A percentile compares a stretch with the other conserved stretches of the same genome.
These are phyloP conservation scores for Taxawa tesnikishii DNA, from an alignment of 2,329 filamentous ascomycete genomes.

Conservation along the genomic window DNA sequence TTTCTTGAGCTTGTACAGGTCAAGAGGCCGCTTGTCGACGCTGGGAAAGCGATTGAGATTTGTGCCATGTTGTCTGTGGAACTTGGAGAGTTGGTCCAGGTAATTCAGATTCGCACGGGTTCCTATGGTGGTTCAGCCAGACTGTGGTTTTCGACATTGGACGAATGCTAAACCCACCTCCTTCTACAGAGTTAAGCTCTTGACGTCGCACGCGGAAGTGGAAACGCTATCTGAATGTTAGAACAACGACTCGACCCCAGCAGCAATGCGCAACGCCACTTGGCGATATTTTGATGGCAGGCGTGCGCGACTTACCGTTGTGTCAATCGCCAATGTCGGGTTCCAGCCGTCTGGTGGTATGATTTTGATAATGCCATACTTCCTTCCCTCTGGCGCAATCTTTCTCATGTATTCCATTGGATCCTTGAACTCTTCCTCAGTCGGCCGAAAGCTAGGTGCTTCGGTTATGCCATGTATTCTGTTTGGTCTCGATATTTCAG, in stretches of 20 bases:
- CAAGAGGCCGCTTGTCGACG: constrained; percentile 93
- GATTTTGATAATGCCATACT: constrained; percentile 91
- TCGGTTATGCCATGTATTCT: constrained; percentile 78
- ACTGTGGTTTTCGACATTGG: not conserved
- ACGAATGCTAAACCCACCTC: constrained; percentile 46
- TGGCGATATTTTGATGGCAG: not conserved
- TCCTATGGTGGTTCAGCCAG: constrained; percentile 32
- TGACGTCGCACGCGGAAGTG: constrained; percentile 95
- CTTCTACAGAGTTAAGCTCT: constrained; percentile 95
- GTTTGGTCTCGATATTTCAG: constrained; percentile 62
- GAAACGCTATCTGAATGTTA: constrained; percentile 56
- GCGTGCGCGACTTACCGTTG: constrained; percentile 54
- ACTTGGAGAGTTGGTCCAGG: constrained; percentile 86
- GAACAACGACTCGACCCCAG: no score
- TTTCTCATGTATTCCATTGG: constrained; percentile 89
- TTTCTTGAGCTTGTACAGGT: constrained; percentile 92
- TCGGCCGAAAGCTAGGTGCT: constrained; percentile 81
- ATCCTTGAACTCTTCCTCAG: constrained; percentile 87
- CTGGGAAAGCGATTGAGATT: constrained; percentile 90
- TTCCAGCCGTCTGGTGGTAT: constrained; percentile 92
- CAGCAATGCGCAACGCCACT: not conserved
- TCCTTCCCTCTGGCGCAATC: constrained; percentile 71
- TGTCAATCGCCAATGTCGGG: constrained; percentile 90
- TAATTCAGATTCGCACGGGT: constrained; percentile 94
- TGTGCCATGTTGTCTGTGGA: constrained; percentile 91